phyloP scores from a whole-genome alignment of 305 asterid genomes.

The Euphrasia arctica region DNA sequence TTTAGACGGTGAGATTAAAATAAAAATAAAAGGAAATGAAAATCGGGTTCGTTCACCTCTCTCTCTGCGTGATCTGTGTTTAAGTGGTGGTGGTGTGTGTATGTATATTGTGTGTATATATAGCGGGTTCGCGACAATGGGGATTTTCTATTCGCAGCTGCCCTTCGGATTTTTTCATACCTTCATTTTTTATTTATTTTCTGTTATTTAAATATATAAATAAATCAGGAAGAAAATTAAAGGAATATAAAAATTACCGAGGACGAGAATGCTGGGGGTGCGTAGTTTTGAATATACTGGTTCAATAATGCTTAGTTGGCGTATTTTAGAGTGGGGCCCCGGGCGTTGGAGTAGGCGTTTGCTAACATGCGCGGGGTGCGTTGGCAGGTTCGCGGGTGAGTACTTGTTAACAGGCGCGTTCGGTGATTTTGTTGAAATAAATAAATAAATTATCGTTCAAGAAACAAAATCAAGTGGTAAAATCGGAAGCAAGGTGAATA shows the following conservation, averaged over 20 bases:
- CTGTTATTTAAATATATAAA: neutral
- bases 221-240: neutral
- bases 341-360: neutral
- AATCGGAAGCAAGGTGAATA: too few relatives aligned
- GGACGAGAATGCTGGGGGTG: neutral
- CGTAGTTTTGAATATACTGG: neutral
- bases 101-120: neutral
- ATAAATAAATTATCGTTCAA: too few relatives aligned
- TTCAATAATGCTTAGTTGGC: neutral
- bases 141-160: neutral
- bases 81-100: neutral
- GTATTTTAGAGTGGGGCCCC: neutral
- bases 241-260: too few relatives aligned
- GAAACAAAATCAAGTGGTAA: too few relatives aligned
- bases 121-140: neutral
- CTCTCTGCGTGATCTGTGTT: neutral
- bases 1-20: constrained; percentile 4
- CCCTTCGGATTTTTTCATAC: neutral
- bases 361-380: neutral
- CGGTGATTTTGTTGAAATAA: too few relatives aligned
- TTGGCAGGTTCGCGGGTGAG: too few relatives aligned
- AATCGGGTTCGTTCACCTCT: neutral
- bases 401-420: too few relatives aligned
- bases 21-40: neutral
- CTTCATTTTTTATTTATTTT: neutral